Evolutionary conservation across 129 eudicot genomes (phyloP).

Genomic region (Centella asiatica): DNA sequence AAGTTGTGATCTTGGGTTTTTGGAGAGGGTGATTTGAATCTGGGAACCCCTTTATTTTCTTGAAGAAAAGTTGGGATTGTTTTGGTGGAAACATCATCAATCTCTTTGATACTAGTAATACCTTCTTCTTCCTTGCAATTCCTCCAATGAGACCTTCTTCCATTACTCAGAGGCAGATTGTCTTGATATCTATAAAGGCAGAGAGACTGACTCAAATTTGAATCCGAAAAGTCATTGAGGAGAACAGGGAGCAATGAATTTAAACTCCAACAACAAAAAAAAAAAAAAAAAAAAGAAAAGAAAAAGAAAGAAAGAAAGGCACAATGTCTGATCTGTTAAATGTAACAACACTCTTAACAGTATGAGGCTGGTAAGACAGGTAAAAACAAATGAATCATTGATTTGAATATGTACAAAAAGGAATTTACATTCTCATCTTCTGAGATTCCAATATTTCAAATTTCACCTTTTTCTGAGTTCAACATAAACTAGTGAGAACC

Average conservation of each 20-base stretch:
- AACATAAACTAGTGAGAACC: not conserved
- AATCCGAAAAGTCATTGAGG: too few species aligned
- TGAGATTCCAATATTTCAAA: not conserved
- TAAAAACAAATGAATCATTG: too few species aligned
- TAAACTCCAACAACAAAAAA: too few species aligned
- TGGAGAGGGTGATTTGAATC: constrained; percentile 15
- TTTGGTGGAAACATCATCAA: not conserved
- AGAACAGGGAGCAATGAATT: too few species aligned
- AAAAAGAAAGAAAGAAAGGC: too few species aligned
- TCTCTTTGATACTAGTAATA: not conserved
- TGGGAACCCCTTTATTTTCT: not conserved
- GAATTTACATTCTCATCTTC: not conserved
- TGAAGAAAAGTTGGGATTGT: constrained; percentile 5
- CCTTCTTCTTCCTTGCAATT: constrained; percentile 15
- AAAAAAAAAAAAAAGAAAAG: too few species aligned
- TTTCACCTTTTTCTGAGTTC: not conserved
- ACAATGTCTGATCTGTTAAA: too few species aligned
- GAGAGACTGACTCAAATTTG: too few species aligned
- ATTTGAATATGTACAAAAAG: too few species aligned
- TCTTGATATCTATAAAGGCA: too few species aligned
- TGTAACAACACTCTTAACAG: too few species aligned
- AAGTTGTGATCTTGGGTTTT: not conserved
- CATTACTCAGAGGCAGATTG: constrained; percentile 9
- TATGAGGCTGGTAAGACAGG: too few species aligned
- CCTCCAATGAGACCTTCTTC: constrained; percentile 17